Conservation (phyloP, 2,329 filamentous ascomycete species). For the Exophiala calicioides region DNA sequence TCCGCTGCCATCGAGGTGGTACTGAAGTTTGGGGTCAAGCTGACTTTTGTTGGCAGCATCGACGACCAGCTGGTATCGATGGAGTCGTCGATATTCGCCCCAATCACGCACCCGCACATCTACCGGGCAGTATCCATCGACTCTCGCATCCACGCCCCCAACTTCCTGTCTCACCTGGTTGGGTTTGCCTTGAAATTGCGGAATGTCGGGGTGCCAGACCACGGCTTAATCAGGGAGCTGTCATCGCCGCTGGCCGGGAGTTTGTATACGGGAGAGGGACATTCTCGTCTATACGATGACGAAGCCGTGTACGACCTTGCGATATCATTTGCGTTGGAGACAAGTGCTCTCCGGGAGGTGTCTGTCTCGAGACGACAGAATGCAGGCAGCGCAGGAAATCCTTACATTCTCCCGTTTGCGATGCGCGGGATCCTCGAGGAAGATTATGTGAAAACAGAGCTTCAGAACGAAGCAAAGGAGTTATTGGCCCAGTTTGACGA, state of each 20-base stretch:
- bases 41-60: conserved; percentile 90
- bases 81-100: conserved; percentile 88
- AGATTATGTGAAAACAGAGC: conserved; percentile 79
- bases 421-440: conserved; percentile 93
- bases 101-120: conserved; percentile 85
- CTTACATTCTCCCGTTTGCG: conserved; percentile 91
- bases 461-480: conserved; percentile 73
- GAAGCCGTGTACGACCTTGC: conserved; percentile 79
- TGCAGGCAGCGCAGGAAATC: conserved; percentile 60
- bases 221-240: conserved; percentile 88
- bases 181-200: conserved; percentile 91
- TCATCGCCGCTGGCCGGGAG: conserved; percentile 86
- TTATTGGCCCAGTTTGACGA: conserved; percentile 86
- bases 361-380: conserved; percentile 55
- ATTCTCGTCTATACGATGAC: conserved; percentile 91
- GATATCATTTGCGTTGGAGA: conserved; percentile 72
- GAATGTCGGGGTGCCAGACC: conserved; percentile 89
- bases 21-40: conserved; percentile 74
- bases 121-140: conserved; percentile 96
- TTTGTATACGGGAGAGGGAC: conserved; percentile 87
- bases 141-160: conserved; percentile 84
- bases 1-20: conserved; percentile 72
- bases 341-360: conserved; percentile 55
- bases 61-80: conserved; percentile 95
- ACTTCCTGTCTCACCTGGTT: conserved; percentile 90